Evolutionary conservation across 805 yeast genomes (phyloP).

Genomic region (Kodamaea neixiangensis): DNA sequence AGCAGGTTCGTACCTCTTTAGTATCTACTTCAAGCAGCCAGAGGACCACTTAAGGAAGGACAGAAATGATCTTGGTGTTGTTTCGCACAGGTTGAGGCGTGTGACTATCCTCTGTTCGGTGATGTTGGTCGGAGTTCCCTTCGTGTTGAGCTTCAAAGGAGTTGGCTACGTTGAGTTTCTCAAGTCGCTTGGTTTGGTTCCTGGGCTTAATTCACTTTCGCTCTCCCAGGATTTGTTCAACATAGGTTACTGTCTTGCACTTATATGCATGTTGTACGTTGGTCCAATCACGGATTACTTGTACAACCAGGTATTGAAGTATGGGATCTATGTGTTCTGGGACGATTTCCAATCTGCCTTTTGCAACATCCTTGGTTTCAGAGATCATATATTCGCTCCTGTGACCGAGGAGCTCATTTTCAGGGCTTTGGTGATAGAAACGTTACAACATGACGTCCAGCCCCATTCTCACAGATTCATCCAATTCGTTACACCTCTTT

Average conservation of each 20-base stretch:
- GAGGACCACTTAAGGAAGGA: slow-evolving; percentile 18
- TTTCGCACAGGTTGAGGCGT: slow-evolving; percentile 42
- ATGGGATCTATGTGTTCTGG: slow-evolving; percentile 5
- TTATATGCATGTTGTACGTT: slow-evolving; percentile 19
- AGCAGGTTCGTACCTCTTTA: slow-evolving; percentile 49
- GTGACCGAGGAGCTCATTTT: slow-evolving; percentile 76
- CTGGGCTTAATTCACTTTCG: slow-evolving; percentile 25
- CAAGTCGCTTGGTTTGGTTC: slow-evolving; percentile 34
- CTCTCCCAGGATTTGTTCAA: slow-evolving; percentile 15
- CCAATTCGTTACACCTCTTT: slow-evolving; percentile 50
- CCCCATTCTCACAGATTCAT: slow-evolving; percentile 19
- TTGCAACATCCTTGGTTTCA: slow-evolving; percentile 39
- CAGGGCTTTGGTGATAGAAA: slow-evolving; percentile 43
- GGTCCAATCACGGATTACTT: slow-evolving; percentile 22
- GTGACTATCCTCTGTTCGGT: slow-evolving; percentile 33
- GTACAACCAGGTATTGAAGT: slow-evolving; percentile 1
- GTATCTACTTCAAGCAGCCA: slow-evolving; percentile 37
- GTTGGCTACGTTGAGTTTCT: slow-evolving; percentile 13
- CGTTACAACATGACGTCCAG: slow-evolving; percentile 19
- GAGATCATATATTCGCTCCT: slow-evolving; percentile 73
- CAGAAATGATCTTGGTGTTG: slow-evolving; percentile 47
- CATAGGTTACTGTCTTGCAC: slow-evolving; percentile 13
- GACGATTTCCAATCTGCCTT: slow-evolving; percentile 24
- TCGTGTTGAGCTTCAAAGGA: slow-evolving; percentile 19
- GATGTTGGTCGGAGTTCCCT: slow-evolving; percentile 33